Percentiles rank a stretch among this genome's conserved stretches.
These are phyloP conservation scores for Hygrophoropsis aurantiaca DNA, from an alignment of 768 basidiomycete species.

Conservation along the genomic window DNA sequence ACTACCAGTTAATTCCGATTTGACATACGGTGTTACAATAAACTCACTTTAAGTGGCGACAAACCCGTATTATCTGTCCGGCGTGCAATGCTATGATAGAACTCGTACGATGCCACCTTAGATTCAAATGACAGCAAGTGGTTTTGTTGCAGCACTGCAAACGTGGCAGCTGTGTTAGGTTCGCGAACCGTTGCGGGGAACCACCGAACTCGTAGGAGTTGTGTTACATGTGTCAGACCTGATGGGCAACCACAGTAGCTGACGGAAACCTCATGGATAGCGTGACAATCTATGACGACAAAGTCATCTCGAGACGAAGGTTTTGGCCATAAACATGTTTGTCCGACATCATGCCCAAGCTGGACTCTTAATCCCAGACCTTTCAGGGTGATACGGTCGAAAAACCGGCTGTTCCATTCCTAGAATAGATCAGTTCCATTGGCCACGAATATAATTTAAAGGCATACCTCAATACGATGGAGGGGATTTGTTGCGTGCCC, in stretches of 20 bases:
- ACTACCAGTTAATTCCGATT: background rate
- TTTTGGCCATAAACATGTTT: too few relatives aligned
- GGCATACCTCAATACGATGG: slow-evolving; percentile 5
- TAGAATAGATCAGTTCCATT: background rate
- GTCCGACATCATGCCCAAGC: slow-evolving; percentile 3
- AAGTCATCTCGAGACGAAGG: slow-evolving; percentile 10
- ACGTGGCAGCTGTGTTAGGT: background rate
- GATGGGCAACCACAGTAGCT: slow-evolving; percentile 9
- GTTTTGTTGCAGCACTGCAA: slow-evolving; percentile 19
- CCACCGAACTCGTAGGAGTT: slow-evolving; percentile 8
- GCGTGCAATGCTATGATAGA: slow-evolving; percentile 20
- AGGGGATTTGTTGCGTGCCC: background rate
- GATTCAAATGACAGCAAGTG: slow-evolving; percentile 27
- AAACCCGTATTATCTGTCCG: slow-evolving; percentile 14
- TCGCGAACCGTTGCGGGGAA: slow-evolving; percentile 6
- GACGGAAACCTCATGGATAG: slow-evolving; percentile 16
- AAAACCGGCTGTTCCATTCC: slow-evolving; percentile 12
- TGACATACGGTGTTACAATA: background rate
- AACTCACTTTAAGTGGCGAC: background rate
- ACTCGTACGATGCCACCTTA: slow-evolving; percentile 26
- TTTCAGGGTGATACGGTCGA: slow-evolving; percentile 9
- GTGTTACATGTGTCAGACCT: slow-evolving; percentile 1
- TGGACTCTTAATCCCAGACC: slow-evolving; percentile 16
- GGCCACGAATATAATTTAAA: too few relatives aligned
- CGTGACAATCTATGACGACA: slow-evolving; percentile 18